Evolutionary conservation across 192 early-diverging fungal genomes (phyloP), one percentile per base, ranked within the genome.

Genomic region (Umbelopsis ramanniana): DNA sequence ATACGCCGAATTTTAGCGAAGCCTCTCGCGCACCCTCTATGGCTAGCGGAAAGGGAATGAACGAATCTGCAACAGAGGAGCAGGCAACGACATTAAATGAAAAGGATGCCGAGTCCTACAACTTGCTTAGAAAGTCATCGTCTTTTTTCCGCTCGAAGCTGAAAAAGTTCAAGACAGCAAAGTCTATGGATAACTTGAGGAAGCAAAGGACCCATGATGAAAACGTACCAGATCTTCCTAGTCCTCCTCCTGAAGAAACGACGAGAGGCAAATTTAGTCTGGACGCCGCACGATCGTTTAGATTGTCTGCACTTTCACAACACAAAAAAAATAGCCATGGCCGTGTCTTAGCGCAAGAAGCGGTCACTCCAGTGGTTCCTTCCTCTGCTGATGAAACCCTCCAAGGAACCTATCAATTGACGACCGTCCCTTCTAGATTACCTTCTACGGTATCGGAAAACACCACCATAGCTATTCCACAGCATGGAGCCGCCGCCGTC

Each of bases 131-230:
- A 6, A 52, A 40, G 12, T 71, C 70, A 7, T 71, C 70, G 2
- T 45, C 70, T 9, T 71, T 57, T 45, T 55, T 71, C 19, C 70
- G 70, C 23, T 53, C 50, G 43, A 53, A 57, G 21, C 57, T 71
- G n/a, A 63, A 37, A n/a, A 63, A 37, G n/a, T 63, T 63, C 33
- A 63, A 17, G 17, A 35, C 26, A 29, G 57, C 35, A 2, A 63
- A 37, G 33, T 63, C 57, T 11, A 37, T 14, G 5, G 57, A 63
- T 29, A 63, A 26, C 57, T n/a, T 63, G 33, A 63, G 12, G 33
- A 63, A 63, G 19, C 15, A 14, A 63, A 37, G 6, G 29, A 17
- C 19, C 3, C 29, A 3, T 3, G 57, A 63, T 37, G 57, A 63
- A 19, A 33, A 3, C 17, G n/a, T 33, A 37, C 14, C 57, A 19